Evolutionary conservation across 768 basidiomycete species (phyloP), one percentile per base, ranked within the genome.

Genomic region (Lyophyllum semitale): DNA sequence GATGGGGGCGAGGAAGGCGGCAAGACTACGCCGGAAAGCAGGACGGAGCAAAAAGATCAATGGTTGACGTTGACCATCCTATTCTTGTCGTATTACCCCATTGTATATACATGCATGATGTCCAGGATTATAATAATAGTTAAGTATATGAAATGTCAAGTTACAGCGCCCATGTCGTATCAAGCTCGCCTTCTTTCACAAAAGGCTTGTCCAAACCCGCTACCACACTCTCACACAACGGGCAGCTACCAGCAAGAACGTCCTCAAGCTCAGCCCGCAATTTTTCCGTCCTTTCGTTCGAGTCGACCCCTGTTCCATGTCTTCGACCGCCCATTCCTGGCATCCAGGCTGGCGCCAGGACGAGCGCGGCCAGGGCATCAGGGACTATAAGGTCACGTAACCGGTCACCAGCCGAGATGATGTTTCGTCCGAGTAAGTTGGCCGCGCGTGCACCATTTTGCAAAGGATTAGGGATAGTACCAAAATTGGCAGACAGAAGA

Each of bases 311-410:
- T 38, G 73, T 71, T 33, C 75, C 74, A 47, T 78, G 77, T 49
- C 75, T 81, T 47, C 75, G 80, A 4, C 78, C 77, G 18, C 78
- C 83, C 59, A 88, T 85, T 27, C 84, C 83, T 20, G 89, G 87
- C 60, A 91, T 87, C 89, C 89, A 92, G 17, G 78, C 78, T 3
- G 89, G 88, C 5, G 88, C 81, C 1, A 89, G 85, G 51, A 98
- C 89, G 20, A 93, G 82, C 29, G 84, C 82, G 26, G 93, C 95
- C 13, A 98, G 80, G 3, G 94, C 91, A 64, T 98, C 97, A 12
- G 97, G 97, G 8, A 98, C 75, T 63, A 99, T 96, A 48, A 98
- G 77, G 68, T 98, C 95, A 40, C 95, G 83, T 49, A 99, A 72
- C 53, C 85, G 84, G 70, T 98, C 96, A 4, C 94, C 92, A 0